Percentiles rank a stretch among this genome's conserved stretches.
Evolutionary conservation across 306 rosid species (phyloP).

Genomic region (Pueraria montana): DNA sequence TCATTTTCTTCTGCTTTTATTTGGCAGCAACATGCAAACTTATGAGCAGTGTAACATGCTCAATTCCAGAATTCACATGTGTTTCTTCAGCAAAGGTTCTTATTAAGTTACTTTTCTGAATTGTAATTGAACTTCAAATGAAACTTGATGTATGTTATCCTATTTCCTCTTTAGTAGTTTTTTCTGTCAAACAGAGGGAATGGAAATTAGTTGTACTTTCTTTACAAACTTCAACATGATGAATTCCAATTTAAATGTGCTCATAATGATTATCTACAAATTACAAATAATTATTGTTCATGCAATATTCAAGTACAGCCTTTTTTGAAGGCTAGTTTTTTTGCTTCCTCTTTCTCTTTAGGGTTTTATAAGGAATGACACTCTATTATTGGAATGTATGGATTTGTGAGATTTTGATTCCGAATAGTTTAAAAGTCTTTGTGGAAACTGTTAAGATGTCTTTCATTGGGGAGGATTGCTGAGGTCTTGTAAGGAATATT

Average conservation of each 20-base stretch:
- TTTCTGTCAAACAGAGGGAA: no score
- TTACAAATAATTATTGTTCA: no score
- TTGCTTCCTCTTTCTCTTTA: no score
- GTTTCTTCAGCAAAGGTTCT: conserved; percentile 95
- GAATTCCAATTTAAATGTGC: no score
- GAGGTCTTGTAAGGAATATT: neutral
- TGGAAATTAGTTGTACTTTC: no score
- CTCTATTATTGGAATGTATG: neutral
- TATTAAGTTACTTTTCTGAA: conserved; percentile 34
- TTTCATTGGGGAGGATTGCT: neutral
- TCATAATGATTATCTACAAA: no score
- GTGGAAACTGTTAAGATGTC: neutral
- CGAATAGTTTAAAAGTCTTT: neutral
- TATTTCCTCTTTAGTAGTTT: no score
- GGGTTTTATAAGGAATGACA: no score
- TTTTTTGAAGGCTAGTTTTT: no score
- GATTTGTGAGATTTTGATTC: neutral
- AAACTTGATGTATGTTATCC: conserved; percentile 30
- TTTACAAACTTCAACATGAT: no score
- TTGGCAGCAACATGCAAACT: conserved; percentile 84
- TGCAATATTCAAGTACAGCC: no score
- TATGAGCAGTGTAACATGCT: conserved; percentile 79
- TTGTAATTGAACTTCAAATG: neutral
- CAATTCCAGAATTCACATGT: conserved; percentile 96
- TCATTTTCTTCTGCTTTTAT: conserved; percentile 43